phyloP scores from a whole-genome alignment of 169 alveolate genomes.

The Plasmodium inui region DNA sequence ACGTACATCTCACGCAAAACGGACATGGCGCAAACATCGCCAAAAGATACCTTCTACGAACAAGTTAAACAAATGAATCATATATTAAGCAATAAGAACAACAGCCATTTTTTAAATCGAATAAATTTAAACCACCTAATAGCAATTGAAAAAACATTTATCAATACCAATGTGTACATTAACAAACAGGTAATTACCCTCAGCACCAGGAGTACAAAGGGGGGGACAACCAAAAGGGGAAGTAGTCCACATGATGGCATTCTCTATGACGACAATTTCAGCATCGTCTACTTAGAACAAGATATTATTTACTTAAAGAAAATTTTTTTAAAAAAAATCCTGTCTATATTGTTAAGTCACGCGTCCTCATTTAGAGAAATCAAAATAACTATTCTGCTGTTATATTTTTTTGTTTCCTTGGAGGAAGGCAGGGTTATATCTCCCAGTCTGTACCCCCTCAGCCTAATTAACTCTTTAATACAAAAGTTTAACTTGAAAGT shows the following conservation, averaged over 20 bases:
- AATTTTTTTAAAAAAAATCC: slow-evolving; percentile 23
- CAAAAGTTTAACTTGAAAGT: slow-evolving; percentile 45
- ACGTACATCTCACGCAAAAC: not conserved
- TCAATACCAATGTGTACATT: slow-evolving; percentile 36
- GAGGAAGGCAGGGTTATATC: not conserved
- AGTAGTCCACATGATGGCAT: slow-evolving; percentile 7
- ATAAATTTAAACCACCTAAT: slow-evolving; percentile 21
- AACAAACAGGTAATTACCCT: slow-evolving; percentile 40
- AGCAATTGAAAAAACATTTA: slow-evolving; percentile 41
- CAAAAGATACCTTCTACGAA: slow-evolving; percentile 14
- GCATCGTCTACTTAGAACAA: slow-evolving; percentile 48
- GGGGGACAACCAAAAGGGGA: not conserved
- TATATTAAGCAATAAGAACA: slow-evolving; percentile 26
- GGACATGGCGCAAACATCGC: not conserved
- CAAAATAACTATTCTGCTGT: slow-evolving; percentile 42
- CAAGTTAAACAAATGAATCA: slow-evolving; percentile 30
- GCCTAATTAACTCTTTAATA: slow-evolving; percentile 53
- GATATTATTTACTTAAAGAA: slow-evolving; percentile 62
- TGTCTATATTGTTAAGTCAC: slow-evolving; percentile 16
- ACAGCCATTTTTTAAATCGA: slow-evolving; percentile 29
- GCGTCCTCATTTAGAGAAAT: slow-evolving; percentile 38
- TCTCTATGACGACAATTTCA: slow-evolving; percentile 49
- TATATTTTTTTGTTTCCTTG: slow-evolving; percentile 33
- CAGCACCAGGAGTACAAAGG: slow-evolving; percentile 1
- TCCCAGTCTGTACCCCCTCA: slow-evolving; percentile 39